These are phyloP conservation scores for Sphaceloma murrayae DNA, from an alignment of 2,329 filamentous ascomycete species.

Conservation along the genomic window DNA sequence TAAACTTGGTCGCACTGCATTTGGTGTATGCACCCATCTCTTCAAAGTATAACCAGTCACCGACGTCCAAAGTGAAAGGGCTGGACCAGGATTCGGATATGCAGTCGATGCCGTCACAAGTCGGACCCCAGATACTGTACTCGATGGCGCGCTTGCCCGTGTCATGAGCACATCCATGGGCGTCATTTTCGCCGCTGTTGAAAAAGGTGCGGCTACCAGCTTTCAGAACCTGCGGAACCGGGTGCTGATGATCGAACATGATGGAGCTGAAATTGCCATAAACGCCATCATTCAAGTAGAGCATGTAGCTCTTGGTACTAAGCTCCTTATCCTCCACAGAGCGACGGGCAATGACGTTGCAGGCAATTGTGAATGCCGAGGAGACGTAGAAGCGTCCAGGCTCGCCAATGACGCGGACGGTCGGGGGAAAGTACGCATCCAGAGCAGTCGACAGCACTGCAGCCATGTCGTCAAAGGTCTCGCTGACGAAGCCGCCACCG, in stretches of 20 bases:
- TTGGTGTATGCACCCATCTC: slow-evolving; percentile 98
- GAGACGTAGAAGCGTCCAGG: slow-evolving; percentile 95
- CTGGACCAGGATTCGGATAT: slow-evolving; percentile 77
- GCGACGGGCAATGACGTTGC: slow-evolving; percentile 90
- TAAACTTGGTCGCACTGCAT: slow-evolving; percentile 96
- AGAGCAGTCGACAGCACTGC: slow-evolving; percentile 67
- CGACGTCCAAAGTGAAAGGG: slow-evolving; percentile 69
- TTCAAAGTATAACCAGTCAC: slow-evolving; percentile 98
- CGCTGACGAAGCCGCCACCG: slow-evolving; percentile 82
- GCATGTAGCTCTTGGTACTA: slow-evolving; percentile 72
- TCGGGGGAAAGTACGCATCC: slow-evolving; percentile 77
- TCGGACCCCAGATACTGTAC: slow-evolving; percentile 97
- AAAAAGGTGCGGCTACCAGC: slow-evolving; percentile 48
- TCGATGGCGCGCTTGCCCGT: slow-evolving; percentile 44
- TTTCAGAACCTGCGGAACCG: slow-evolving; percentile 70
- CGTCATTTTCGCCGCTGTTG: slow-evolving; percentile 31
- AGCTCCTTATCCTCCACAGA: slow-evolving; percentile 64
- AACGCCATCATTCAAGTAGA: slow-evolving; percentile 94
- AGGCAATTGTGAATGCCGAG: slow-evolving; percentile 85
- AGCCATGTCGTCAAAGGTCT: slow-evolving; percentile 88
- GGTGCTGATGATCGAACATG: slow-evolving; percentile 97
- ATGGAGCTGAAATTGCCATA: slow-evolving; percentile 99
- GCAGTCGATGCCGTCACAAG: slow-evolving; percentile 94
- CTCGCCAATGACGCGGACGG: slow-evolving; percentile 83
- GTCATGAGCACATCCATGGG: slow-evolving; percentile 31